Evolutionary conservation across 805 yeast genomes (phyloP).

Genomic region (Suhomyces emberorum): DNA sequence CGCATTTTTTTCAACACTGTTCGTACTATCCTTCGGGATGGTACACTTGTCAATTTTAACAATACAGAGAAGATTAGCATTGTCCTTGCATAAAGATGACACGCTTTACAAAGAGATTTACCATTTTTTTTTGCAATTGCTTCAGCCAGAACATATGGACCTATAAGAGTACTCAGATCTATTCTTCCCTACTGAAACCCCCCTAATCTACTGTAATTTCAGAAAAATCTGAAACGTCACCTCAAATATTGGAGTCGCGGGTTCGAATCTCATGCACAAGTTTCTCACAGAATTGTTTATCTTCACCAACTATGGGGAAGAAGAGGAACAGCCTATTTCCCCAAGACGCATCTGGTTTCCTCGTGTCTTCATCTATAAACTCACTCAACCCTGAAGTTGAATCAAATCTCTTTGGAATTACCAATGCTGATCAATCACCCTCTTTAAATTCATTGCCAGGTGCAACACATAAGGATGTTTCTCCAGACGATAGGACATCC

Average conservation of each 20-base stretch:
- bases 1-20: conserved; percentile 1
- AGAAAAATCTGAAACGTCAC: no score
- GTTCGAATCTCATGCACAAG: neutral
- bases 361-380: neutral
- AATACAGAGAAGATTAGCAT: conserved; percentile 99
- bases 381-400: conserved; percentile 2
- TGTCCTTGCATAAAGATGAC: conserved; percentile 99
- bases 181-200: no score
- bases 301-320: conserved; percentile 7
- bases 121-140: conserved; percentile 61
- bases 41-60: conserved; percentile 97
- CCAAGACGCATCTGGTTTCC: conserved; percentile 7
- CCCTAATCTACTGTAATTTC: no score
- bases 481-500: neutral
- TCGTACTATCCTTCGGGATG: conserved; percentile 44
- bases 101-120: conserved; percentile 99
- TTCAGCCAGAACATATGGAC: no score
- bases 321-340: conserved; percentile 13
- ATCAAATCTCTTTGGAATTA: conserved; percentile 9
- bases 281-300: neutral
- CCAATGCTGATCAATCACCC: conserved; percentile 2
- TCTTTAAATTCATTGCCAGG: neutral
- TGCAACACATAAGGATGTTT: neutral
- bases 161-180: no score
- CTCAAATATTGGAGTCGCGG: neutral